Evolutionary conservation across 371 early-diverging fungal genomes (phyloP).

Genomic region (Furculomyces boomerangus): DNA sequence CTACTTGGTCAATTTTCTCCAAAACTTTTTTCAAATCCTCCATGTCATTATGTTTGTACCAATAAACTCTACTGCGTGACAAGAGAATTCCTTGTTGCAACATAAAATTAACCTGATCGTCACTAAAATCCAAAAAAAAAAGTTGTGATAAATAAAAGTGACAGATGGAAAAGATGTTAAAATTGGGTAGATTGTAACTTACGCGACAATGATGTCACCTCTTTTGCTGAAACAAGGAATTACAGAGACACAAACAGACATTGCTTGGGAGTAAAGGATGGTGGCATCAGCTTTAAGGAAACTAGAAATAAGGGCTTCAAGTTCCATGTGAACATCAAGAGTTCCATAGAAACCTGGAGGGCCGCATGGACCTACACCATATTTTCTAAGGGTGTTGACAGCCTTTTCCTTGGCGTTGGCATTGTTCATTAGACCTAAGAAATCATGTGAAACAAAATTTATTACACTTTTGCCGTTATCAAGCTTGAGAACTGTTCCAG

Average conservation of each 20-base stretch:
- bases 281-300: constrained; percentile 80
- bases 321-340: constrained; percentile 90
- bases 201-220: constrained; percentile 86
- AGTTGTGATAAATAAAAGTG: neutral
- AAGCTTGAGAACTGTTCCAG: constrained; percentile 19
- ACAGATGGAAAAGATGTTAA: neutral
- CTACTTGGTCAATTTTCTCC: constrained; percentile 36
- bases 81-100: constrained; percentile 83
- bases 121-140: constrained; percentile 17
- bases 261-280: constrained; percentile 97
- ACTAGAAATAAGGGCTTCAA: constrained; percentile 79
- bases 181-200: neutral
- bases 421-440: constrained; percentile 58
- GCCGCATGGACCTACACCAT: constrained; percentile 98
- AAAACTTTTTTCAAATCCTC: constrained; percentile 79
- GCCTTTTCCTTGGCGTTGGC: constrained; percentile 69
- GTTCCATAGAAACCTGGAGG: constrained; percentile 99
- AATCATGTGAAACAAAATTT: constrained; percentile 79
- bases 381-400: constrained; percentile 71
- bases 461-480: constrained; percentile 12
- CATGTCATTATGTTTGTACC: constrained; percentile 95
- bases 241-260: constrained; percentile 83
- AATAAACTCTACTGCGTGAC: constrained; percentile 70
- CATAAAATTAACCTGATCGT: constrained; percentile 75
- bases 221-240: constrained; percentile 97